phyloP scores from a whole-genome alignment of 2,329 filamentous ascomycete genomes.

The Cryoendolithus antarcticus region DNA sequence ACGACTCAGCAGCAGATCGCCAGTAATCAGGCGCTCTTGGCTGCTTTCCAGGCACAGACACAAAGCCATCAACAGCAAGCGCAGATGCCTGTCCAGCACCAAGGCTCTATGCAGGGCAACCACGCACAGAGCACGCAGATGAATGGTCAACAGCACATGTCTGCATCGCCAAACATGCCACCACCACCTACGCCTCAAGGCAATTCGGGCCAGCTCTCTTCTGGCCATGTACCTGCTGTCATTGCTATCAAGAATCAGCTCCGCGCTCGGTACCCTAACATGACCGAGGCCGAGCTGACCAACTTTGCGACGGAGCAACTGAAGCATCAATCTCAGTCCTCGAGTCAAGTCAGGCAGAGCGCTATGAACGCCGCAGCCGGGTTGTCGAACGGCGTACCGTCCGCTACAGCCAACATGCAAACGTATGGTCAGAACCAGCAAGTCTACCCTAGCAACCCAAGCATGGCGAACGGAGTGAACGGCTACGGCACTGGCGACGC shows the following conservation, averaged over 20 bases:
- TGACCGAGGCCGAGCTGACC: conserved; percentile 42
- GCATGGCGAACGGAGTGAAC: conserved; percentile 9
- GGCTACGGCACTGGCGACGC: conserved; percentile 1
- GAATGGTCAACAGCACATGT: conserved; percentile 17
- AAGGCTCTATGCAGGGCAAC: conserved; percentile 1
- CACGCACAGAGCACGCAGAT: conserved; percentile 12
- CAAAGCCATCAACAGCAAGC: conserved; percentile 8
- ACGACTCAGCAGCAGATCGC: conserved; percentile 22
- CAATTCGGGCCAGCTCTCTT: conserved; percentile 39
- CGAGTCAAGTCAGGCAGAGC: conserved; percentile 22
- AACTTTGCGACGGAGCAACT: conserved; percentile 41
- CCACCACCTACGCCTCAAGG: conserved; percentile 23
- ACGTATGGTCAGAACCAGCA: conserved; percentile 15
- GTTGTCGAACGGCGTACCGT: conserved; percentile 9
- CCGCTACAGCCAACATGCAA: conserved; percentile 10
- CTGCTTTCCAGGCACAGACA: conserved; percentile 16
- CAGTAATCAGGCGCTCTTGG: conserved; percentile 20
- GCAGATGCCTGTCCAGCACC: no score
- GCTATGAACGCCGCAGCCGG: conserved; percentile 28
- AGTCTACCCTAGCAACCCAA: conserved; percentile 14
- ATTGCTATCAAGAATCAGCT: conserved; percentile 42
- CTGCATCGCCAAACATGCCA: conserved; percentile 24
- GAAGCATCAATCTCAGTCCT: conserved; percentile 24
- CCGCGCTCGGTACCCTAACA: conserved; percentile 37
- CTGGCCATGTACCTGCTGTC: conserved; percentile 42